A percentile compares a stretch with the other conserved stretches of the same genome.
Conservation (phyloP, 805 yeast species). For the Starmerella sp. region DNA sequence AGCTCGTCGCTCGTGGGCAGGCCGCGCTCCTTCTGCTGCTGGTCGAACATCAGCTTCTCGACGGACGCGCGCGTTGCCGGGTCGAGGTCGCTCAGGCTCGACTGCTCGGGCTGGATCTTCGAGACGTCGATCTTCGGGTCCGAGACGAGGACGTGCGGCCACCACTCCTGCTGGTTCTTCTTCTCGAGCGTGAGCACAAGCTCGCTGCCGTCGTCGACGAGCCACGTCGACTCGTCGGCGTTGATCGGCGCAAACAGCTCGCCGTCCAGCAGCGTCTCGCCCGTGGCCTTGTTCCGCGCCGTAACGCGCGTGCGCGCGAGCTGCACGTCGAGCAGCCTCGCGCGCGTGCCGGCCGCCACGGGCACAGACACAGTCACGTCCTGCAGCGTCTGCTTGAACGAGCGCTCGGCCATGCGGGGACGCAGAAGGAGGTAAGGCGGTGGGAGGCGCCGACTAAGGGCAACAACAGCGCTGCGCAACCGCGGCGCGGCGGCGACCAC, state of each 20-base stretch:
- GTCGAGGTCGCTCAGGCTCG: conserved; percentile 34
- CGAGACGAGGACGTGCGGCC: conserved; percentile 36
- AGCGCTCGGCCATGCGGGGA: conserved; percentile 10
- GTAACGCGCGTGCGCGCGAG: conserved; percentile 21
- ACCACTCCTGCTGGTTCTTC: conserved; percentile 33
- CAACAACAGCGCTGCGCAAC: neutral
- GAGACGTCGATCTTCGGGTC: conserved; percentile 36
- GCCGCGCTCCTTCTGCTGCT: conserved; percentile 33
- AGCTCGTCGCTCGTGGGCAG: conserved; percentile 32
- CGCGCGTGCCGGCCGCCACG: conserved; percentile 29
- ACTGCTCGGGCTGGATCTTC: conserved; percentile 34
- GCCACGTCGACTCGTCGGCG: conserved; percentile 34
- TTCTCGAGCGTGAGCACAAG: conserved; percentile 32
- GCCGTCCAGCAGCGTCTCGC: conserved; percentile 27
- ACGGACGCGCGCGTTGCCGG: conserved; percentile 35
- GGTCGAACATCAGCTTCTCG: conserved; percentile 40
- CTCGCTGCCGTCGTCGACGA: conserved; percentile 32
- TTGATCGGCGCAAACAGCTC: conserved; percentile 28
- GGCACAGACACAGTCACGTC: conserved; percentile 33
- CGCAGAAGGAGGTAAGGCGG: neutral
- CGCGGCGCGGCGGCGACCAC: neutral
- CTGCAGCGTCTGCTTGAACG: conserved; percentile 35
- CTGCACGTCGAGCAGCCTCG: conserved; percentile 29
- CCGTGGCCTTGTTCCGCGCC: conserved; percentile 22
- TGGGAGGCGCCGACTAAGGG: neutral